phyloP scores from a whole-genome alignment of 2,329 filamentous ascomycete genomes.

The Falciphora oryzae region DNA sequence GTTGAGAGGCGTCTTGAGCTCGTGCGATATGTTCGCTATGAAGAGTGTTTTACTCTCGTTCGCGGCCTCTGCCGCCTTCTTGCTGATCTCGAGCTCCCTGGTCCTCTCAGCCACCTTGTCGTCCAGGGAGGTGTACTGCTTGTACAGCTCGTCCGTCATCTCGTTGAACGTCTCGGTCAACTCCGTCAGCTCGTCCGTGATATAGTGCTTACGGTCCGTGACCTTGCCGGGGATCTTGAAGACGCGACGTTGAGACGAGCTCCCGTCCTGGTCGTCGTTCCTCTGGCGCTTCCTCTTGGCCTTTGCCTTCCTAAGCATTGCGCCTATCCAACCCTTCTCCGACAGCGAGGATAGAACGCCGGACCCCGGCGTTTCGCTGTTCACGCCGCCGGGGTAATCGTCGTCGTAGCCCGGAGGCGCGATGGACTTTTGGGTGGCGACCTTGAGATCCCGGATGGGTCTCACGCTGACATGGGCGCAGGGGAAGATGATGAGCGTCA shows the following conservation, averaged over 20 bases:
- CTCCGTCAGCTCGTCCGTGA: constrained; percentile 83
- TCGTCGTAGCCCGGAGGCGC: constrained; percentile 57
- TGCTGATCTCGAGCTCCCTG: constrained; percentile 78
- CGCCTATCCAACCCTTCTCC: constrained; percentile 34
- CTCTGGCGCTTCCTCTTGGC: constrained; percentile 24
- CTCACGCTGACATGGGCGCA: constrained; percentile 76
- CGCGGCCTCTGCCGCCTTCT: constrained; percentile 87
- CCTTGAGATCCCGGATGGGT: constrained; percentile 71
- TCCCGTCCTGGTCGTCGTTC: constrained; percentile 1
- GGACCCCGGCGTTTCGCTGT: constrained; percentile 40
- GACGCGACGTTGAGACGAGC: constrained; percentile 35
- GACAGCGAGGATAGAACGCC: constrained; percentile 37
- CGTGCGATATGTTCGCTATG: constrained; percentile 85
- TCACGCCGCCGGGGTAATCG: constrained; percentile 47
- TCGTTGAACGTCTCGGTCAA: constrained; percentile 83
- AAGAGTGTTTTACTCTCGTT: constrained; percentile 97
- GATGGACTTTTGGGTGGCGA: constrained; percentile 69
- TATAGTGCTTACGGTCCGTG: constrained; percentile 63
- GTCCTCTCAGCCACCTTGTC: constrained; percentile 80
- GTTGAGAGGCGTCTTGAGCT: constrained; percentile 91
- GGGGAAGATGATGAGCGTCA: constrained; percentile 67
- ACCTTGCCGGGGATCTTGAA: constrained; percentile 88
- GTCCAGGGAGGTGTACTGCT: constrained; percentile 80
- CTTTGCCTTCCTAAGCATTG: constrained; percentile 27
- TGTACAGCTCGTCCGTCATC: constrained; percentile 85